These are phyloP conservation scores for Cryptococcus sp. DNA, from an alignment of 1,284 basidiomycete genomes.

Conservation along the genomic window DNA sequence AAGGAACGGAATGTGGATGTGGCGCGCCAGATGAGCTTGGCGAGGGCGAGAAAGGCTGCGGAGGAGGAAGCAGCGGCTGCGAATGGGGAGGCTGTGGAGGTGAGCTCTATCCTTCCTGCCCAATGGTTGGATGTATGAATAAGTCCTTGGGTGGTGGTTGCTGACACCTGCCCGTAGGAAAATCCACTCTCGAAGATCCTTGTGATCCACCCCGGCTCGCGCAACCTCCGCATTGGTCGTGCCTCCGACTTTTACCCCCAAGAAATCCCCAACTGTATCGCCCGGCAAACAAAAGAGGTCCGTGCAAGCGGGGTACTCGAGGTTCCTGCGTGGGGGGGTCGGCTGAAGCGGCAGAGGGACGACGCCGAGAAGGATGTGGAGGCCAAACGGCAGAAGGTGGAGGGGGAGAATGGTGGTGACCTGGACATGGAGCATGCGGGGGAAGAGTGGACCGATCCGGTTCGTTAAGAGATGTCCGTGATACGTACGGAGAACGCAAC, in stretches of 20 bases:
- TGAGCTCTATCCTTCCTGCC: constrained; percentile 7
- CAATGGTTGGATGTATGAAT: too few species aligned
- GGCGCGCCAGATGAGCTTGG: constrained; percentile 31
- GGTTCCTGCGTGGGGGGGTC: constrained; percentile 29
- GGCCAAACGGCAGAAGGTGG: constrained; percentile 10
- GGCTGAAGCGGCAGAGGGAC: constrained; percentile 24
- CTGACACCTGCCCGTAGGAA: not conserved
- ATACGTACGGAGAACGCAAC: not conserved
- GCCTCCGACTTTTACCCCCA: constrained; percentile 66
- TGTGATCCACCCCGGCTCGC: constrained; percentile 91
- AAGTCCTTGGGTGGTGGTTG: not conserved
- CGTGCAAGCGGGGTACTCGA: constrained; percentile 18
- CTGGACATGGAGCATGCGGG: constrained; percentile 14
- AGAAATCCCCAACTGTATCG: constrained; percentile 49
- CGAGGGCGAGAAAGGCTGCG: constrained; percentile 24
- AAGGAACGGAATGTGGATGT: constrained; percentile 44
- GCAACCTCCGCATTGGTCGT: constrained; percentile 78
- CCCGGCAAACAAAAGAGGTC: constrained; percentile 21
- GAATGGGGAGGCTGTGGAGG: constrained; percentile 16
- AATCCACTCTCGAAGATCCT: constrained; percentile 47
- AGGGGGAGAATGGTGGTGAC: not conserved
- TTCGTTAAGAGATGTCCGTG: constrained; percentile 12
- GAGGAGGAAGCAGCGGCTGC: constrained; percentile 17
- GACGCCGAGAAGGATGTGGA: constrained; percentile 12
- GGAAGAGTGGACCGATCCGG: constrained; percentile 21